These are phyloP conservation scores for Leucogyrophana mollusca DNA, from an alignment of 768 basidiomycete species.

Conservation along the genomic window DNA sequence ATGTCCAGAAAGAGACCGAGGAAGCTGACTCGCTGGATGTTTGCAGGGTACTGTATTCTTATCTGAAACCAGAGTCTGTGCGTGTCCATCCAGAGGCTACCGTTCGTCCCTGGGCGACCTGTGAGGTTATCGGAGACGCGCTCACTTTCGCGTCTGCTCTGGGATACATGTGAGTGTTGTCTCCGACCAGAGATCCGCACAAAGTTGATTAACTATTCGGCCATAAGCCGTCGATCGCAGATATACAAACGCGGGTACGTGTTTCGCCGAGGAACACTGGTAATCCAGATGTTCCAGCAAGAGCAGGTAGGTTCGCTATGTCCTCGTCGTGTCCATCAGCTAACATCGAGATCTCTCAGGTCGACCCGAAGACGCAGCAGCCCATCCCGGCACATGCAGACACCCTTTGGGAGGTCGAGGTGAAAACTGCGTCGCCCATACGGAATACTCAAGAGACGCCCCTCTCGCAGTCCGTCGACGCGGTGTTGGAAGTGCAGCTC, in stretches of 20 bases:
- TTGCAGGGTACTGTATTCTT: slow-evolving; percentile 72
- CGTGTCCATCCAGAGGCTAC: slow-evolving; percentile 85
- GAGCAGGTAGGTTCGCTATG: slow-evolving; percentile 55
- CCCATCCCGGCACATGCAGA: slow-evolving; percentile 77
- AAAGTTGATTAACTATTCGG: background rate
- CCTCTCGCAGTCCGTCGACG: slow-evolving; percentile 66
- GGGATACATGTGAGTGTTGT: slow-evolving; percentile 61
- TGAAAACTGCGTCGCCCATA: slow-evolving; percentile 77
- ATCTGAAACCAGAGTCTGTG: slow-evolving; percentile 81
- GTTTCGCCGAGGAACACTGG: slow-evolving; percentile 66
- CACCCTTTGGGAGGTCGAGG: slow-evolving; percentile 86
- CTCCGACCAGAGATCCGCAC: slow-evolving; percentile 1
- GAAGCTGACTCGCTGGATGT: background rate
- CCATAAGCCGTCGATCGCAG: slow-evolving; percentile 60
- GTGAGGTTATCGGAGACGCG: slow-evolving; percentile 77
- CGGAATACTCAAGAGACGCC: slow-evolving; percentile 78
- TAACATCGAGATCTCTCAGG: slow-evolving; percentile 36
- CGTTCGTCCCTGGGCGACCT: slow-evolving; percentile 81
- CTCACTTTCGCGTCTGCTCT: slow-evolving; percentile 77
- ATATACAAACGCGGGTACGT: slow-evolving; percentile 81
- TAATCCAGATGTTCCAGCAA: slow-evolving; percentile 84
- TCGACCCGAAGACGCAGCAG: slow-evolving; percentile 72
- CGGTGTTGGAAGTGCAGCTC: slow-evolving; percentile 76
- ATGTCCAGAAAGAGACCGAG: background rate
- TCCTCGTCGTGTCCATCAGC: background rate